These are phyloP conservation scores for Cucurbitaria berberidis DNA, from an alignment of 2,329 filamentous ascomycete genomes.

Conservation along the genomic window DNA sequence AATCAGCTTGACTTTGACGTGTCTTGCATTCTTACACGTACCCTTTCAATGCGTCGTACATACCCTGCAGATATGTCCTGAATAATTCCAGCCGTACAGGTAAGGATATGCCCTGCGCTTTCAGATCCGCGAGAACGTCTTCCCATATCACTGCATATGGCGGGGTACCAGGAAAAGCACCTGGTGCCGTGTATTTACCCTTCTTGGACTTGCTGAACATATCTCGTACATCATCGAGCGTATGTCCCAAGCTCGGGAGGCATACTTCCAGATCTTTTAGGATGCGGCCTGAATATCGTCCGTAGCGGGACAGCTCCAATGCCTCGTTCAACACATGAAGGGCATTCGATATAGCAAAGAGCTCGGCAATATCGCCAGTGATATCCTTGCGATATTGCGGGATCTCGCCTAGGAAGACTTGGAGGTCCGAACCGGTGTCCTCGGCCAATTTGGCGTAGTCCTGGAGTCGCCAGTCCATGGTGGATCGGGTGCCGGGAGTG, in stretches of 20 bases:
- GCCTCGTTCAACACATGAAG: conserved; percentile 57
- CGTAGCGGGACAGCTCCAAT: conserved; percentile 50
- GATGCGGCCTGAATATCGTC: conserved; percentile 45
- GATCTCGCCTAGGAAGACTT: conserved; percentile 57
- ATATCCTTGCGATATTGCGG: conserved; percentile 60
- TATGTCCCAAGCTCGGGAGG: conserved; percentile 57
- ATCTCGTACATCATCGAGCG: conserved; percentile 57
- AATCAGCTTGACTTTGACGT: conserved; percentile 17
- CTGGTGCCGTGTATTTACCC: conserved; percentile 31
- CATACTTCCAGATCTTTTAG: conserved; percentile 57
- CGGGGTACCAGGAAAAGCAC: conserved; percentile 47
- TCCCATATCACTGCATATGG: conserved; percentile 60
- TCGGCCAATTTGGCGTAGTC: conserved; percentile 57
- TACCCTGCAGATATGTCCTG: conserved; percentile 56
- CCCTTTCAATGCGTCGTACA: conserved; percentile 54
- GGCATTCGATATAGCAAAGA: conserved; percentile 61
- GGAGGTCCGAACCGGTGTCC: conserved; percentile 59
- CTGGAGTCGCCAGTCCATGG: conserved; percentile 47
- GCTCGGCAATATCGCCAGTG: conserved; percentile 59
- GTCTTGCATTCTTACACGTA: conserved; percentile 36
- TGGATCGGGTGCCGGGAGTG: conserved; percentile 32
- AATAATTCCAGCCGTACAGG: conserved; percentile 58
- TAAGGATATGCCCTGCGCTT: conserved; percentile 55
- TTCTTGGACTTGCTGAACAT: conserved; percentile 49
- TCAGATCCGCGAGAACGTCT: conserved; percentile 55